Conservation (phyloP, 805 yeast species). For the Myxozyma geophila region DNA sequence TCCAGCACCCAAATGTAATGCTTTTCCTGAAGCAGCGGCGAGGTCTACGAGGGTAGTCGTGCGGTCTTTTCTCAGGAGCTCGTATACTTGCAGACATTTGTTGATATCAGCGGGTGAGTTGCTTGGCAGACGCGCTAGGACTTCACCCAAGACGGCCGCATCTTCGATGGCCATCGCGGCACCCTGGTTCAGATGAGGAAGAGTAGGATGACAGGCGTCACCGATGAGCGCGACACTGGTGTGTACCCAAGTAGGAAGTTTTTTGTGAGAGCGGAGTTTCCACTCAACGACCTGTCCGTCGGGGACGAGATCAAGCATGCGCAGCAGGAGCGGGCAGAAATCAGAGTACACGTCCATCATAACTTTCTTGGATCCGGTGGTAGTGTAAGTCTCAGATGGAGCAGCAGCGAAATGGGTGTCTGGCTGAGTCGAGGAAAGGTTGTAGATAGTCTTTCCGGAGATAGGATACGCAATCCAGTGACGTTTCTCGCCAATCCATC, state of each 20-base stretch:
- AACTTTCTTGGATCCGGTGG: not conserved
- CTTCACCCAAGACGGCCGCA: constrained; percentile 32
- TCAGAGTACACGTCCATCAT: constrained; percentile 7
- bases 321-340: not conserved
- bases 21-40: not conserved
- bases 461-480: constrained; percentile 7
- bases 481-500: constrained; percentile 7
- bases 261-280: constrained; percentile 39
- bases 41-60: not conserved
- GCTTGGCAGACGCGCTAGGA: not conserved
- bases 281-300: constrained; percentile 35
- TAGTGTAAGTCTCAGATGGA: constrained; percentile 2
- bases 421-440: constrained; percentile 5
- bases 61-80: constrained; percentile 11
- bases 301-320: constrained; percentile 4
- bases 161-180: constrained; percentile 45
- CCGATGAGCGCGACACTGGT: constrained; percentile 44
- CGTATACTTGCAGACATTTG: constrained; percentile 4
- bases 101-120: not conserved
- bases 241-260: constrained; percentile 42
- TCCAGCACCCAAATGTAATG: constrained; percentile 5
- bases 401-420: constrained; percentile 9
- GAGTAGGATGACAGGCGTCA: constrained; percentile 48
- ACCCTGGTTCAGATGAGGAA: constrained; percentile 43
- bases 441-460: constrained; percentile 2